A percentile compares a stretch with the other conserved stretches of the same genome.
Conservation (phyloP, 768 basidiomycete species). For the Xerocomus potaroensis region DNA sequence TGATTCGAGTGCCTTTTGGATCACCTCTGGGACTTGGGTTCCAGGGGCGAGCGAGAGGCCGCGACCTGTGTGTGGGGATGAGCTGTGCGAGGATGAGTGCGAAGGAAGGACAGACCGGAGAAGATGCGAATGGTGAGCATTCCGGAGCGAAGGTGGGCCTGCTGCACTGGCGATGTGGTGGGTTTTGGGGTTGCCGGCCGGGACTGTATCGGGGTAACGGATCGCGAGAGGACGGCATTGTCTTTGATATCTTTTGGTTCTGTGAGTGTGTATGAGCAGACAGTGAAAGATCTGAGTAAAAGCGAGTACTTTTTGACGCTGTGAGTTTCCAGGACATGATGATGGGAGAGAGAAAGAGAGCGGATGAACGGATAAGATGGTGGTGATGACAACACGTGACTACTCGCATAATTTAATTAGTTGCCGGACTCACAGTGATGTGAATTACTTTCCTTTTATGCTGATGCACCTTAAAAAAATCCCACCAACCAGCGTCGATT, state of each 20-base stretch:
- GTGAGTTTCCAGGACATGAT: conserved; percentile 58
- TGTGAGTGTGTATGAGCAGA: conserved; percentile 21
- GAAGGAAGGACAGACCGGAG: conserved; percentile 59
- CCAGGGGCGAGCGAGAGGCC: conserved; percentile 79
- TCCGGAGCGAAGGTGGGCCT: conserved; percentile 70
- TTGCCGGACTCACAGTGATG: conserved; percentile 8
- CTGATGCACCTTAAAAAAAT: no score
- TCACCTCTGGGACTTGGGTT: conserved; percentile 74
- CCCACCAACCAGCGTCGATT: no score
- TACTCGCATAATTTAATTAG: no score
- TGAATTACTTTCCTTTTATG: conserved; percentile 15
- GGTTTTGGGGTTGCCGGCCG: conserved; percentile 75
- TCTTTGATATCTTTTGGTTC: conserved; percentile 70
- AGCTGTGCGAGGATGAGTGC: conserved; percentile 6
- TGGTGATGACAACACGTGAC: neutral
- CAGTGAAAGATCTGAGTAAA: conserved; percentile 6
- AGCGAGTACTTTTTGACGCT: conserved; percentile 31
- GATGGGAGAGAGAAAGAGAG: conserved; percentile 2
- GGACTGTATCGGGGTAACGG: conserved; percentile 77
- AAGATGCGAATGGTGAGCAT: conserved; percentile 96
- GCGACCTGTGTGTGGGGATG: conserved; percentile 50
- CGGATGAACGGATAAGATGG: conserved; percentile 6
- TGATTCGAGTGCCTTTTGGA: conserved; percentile 74
- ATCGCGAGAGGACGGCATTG: conserved; percentile 68
- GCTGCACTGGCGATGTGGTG: conserved; percentile 42